A percentile compares a stretch with the other conserved stretches of the same genome.
Evolutionary conservation across 176 grass and related monocot species (phyloP).

Genomic region (Hyparrhenia diplandra): DNA sequence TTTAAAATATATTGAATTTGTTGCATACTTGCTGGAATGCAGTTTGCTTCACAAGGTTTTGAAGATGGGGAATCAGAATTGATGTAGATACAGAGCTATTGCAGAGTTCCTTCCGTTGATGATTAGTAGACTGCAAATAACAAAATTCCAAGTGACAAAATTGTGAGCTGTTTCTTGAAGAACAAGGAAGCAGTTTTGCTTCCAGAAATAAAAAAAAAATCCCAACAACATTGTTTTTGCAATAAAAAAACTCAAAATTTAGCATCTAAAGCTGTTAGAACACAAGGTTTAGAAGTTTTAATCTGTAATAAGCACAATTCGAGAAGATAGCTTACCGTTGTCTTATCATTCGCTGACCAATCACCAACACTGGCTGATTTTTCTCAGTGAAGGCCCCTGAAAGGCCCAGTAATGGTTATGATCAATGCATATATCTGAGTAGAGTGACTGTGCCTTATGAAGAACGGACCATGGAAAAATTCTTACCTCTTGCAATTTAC

Average conservation of each 20-base stretch:
- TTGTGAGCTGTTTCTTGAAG: neutral
- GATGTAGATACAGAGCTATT: conserved; percentile 65
- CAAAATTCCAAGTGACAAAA: neutral
- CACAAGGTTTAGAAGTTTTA: neutral
- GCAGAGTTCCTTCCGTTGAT: conserved; percentile 54
- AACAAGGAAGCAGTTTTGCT: neutral
- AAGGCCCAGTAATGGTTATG: conserved; percentile 9
- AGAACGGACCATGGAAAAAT: conserved; percentile 14
- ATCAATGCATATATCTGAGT: neutral
- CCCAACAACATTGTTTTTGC: neutral
- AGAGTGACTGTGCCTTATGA: conserved; percentile 13
- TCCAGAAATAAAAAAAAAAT: neutral
- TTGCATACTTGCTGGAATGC: conserved; percentile 89
- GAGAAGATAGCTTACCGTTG: conserved; percentile 47
- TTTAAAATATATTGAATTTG: conserved; percentile 7
- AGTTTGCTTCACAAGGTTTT: conserved; percentile 95
- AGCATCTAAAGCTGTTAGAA: neutral
- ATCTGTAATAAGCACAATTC: conserved; percentile 6
- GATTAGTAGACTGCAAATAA: conserved; percentile 52
- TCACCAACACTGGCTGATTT: conserved; percentile 92
- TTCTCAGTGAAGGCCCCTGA: conserved; percentile 79
- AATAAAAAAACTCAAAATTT: neutral
- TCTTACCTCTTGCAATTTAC: conserved; percentile 65
- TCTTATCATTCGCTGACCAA: conserved; percentile 55
- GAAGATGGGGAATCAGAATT: conserved; percentile 84